phyloP scores from a whole-genome alignment of 345 rosid genomes.

The Populus tremula region DNA sequence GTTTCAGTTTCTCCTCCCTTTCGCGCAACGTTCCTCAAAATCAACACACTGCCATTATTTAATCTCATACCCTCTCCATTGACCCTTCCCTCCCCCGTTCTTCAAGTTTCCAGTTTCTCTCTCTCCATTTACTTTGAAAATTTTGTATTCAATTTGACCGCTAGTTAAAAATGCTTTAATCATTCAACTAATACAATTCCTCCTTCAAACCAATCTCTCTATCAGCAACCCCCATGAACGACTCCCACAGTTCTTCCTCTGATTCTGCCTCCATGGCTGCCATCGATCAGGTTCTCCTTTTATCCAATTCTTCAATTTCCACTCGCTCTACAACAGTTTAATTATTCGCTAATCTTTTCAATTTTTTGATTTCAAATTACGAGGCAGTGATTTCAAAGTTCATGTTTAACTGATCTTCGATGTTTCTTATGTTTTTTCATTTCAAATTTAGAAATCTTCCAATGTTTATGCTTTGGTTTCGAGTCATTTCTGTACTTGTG shows the following conservation, averaged over 20 bases:
- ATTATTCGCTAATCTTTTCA: background rate
- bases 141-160: background rate
- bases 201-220: background rate
- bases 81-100: background rate
- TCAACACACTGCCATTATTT: conserved; percentile 1
- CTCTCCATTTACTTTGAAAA: conserved; percentile 2
- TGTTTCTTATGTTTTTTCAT: background rate
- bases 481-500: background rate
- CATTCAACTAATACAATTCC: background rate
- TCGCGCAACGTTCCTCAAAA: background rate
- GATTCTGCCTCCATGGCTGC: conserved; percentile 57
- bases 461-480: background rate
- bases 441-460: background rate
- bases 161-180: conserved; percentile 1
- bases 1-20: conserved; percentile 17
- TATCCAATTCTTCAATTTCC: background rate
- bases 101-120: background rate
- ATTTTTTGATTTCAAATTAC: background rate
- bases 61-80: background rate
- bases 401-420: background rate
- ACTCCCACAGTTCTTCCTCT: conserved; percentile 58
- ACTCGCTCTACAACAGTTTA: background rate
- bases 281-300: conserved; percentile 57
- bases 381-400: background rate
- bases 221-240: conserved; percentile 50